Evolutionary conservation across 2,329 filamentous ascomycete species (phyloP), one percentile per base, ranked within the genome.

Genomic region (Botrytis elliptica): DNA sequence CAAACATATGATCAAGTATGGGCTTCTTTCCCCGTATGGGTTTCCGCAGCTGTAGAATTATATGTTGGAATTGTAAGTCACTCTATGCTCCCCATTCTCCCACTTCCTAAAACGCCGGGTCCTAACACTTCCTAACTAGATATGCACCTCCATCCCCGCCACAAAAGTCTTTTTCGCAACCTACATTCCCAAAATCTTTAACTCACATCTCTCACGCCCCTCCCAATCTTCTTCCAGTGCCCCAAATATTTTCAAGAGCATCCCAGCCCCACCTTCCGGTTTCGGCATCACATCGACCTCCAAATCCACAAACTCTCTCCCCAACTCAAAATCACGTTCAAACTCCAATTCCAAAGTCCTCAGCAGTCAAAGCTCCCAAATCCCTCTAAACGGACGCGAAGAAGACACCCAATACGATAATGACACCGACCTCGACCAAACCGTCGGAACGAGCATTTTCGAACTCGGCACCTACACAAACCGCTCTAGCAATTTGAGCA

Each of bases 131-230:
- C 20, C 29, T 40, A 29, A 33, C 16, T n/a, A 83, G 82, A 82
- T 85, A 64, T 85, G 83, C 73, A 83, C 84, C 52, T 85, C 83
- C 1, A 79, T 84, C 12, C 84, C 84, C 1, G 82, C 84, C 4
- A 83, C 82, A 9, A 85, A 84, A 66, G 83, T 83, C 1, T 84
- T 85, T 77, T 84, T 85, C 73, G 76, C 80, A 46, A 78, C 77
- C 25, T 82, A 82, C 74, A 77, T 84, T n/a, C 82, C 83, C 40
- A 42, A 33, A 22, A 14, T 73, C 44, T 71, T 73, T 46, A 68
- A 44, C 14, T 33, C 66, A 1, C 66, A 68, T 1, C 49, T 18
- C n/a, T 57, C 65, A 0, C n/a, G 36, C 10, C 14, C 40, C n/a
- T 22, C 62, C 4, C 44, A 46, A 33, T 4, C 36, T 38, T 42